These are phyloP conservation scores for Auricularia cornea DNA, from an alignment of 768 basidiomycete species.

Conservation along the genomic window DNA sequence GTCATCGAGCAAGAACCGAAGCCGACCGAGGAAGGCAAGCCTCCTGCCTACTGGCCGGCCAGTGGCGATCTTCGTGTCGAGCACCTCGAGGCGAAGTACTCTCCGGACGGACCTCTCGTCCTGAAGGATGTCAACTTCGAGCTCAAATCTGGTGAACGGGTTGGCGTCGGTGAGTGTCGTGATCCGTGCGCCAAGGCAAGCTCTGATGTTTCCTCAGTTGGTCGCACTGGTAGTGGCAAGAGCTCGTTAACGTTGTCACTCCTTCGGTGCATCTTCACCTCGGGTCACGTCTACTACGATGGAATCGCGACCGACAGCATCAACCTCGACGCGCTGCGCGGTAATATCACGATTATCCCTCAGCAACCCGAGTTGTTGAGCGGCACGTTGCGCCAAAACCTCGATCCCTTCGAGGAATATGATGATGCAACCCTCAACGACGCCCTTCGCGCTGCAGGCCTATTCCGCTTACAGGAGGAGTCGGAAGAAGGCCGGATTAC, in stretches of 20 bases:
- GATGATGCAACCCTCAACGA: constrained; percentile 45
- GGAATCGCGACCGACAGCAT: constrained; percentile 38
- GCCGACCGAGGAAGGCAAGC: constrained; percentile 32
- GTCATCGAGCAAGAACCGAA: constrained; percentile 48
- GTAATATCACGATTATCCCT: constrained; percentile 51
- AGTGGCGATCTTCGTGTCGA: constrained; percentile 46
- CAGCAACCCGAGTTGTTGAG: constrained; percentile 48
- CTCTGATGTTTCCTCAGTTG: constrained; percentile 29
- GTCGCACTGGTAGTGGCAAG: constrained; percentile 53
- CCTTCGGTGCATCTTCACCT: constrained; percentile 48
- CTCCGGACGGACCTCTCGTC: constrained; percentile 46
- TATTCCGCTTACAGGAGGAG: constrained; percentile 33
- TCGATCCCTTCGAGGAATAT: constrained; percentile 52
- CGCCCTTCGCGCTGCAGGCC: constrained; percentile 40
- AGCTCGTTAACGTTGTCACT: constrained; percentile 46
- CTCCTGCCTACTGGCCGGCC: constrained; percentile 59
- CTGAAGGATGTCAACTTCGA: constrained; percentile 44
- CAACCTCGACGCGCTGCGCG: constrained; percentile 46
- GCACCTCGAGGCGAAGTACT: constrained; percentile 43
- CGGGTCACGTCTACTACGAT: constrained; percentile 48
- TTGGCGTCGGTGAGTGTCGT: constrained; percentile 40
- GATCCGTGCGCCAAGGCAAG: not conserved
- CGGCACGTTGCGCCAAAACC: constrained; percentile 47
- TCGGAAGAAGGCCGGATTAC: constrained; percentile 30
- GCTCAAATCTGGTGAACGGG: constrained; percentile 47